These are phyloP conservation scores for Microascus cirrosus DNA, from an alignment of 2,329 filamentous ascomycete genomes.

Conservation along the genomic window DNA sequence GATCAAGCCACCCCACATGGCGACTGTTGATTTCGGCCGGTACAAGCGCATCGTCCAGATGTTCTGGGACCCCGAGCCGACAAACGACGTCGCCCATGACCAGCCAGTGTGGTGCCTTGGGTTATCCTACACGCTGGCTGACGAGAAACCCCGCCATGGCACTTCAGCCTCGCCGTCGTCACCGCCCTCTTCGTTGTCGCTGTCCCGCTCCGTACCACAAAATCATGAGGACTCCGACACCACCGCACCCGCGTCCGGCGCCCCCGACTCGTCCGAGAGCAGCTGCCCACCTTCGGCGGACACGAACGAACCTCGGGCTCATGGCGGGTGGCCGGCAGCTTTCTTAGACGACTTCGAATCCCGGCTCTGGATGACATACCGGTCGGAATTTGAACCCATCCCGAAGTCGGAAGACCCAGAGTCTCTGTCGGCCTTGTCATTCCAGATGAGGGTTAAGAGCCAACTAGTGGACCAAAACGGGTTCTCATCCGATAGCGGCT, in stretches of 20 bases:
- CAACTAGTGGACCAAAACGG: slow-evolving; percentile 68
- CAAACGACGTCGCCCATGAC: slow-evolving; percentile 59
- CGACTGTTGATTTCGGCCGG: slow-evolving; percentile 62
- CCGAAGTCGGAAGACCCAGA: slow-evolving; percentile 65
- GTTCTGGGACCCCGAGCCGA: slow-evolving; percentile 84
- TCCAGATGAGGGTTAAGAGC: slow-evolving; percentile 73
- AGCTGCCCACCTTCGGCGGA: not conserved
- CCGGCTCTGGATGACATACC: slow-evolving; percentile 91
- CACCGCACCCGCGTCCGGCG: not conserved
- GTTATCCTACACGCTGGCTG: slow-evolving; percentile 32
- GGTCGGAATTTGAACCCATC: slow-evolving; percentile 76
- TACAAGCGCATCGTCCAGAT: slow-evolving; percentile 75
- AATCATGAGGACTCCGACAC: not conserved
- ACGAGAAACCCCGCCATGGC: not conserved
- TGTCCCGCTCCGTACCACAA: not conserved
- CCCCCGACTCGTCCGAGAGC: not conserved
- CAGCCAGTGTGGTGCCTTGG: slow-evolving; percentile 77
- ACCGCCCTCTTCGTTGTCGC: not conserved
- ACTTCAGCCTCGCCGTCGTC: not conserved
- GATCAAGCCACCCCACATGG: slow-evolving; percentile 15
- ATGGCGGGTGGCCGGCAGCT: slow-evolving; percentile 64
- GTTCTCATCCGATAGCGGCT: slow-evolving; percentile 89
- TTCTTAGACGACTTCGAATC: slow-evolving; percentile 94
- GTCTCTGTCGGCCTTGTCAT: slow-evolving; percentile 60
- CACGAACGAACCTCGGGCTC: slow-evolving; percentile 21